Base-by-base conservation (phyloP, 371 early-diverging fungal species). In the Mortierella sp. region DNA sequence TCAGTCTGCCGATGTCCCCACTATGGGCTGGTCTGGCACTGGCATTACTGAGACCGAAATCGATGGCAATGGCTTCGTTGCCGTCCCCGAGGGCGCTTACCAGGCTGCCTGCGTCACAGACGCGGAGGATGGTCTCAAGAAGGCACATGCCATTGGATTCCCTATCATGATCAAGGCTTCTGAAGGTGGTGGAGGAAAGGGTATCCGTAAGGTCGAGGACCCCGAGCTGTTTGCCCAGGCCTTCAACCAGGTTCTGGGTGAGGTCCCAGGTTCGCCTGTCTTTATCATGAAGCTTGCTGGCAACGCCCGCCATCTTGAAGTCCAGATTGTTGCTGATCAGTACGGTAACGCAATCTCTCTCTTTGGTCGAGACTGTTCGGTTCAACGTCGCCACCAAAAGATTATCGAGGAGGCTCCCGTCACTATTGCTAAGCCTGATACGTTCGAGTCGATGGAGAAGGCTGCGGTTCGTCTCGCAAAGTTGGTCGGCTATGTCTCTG, bases 121-220 rank as follows among this genome's bases (percentile, higher is more conserved):
- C 63, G 89, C 89, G 50, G 90, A 92, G 45, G 90, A 95, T 68
- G 96, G 92, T 70, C 82, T 98, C 48, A 73, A 80, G 43, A 91
- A 93, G 68, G 97, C 98, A 5, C 88, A 90, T 63, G 86, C 90
- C 72, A 95, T 98, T 56, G 98, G 97, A 3, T 99, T 92, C 84
- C 99, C 99, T 15, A 89, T 99, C 74, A 98, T 99, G 98, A 95
- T 99, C 83, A 99, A 99, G 85, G 99, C 98, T n/a, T 95, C 96
- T 14, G 97, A 98, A 85, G 99, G 99, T 79, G 99, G 99, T 65
- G 99, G 99, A 71, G 99, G 99, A 64, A 99, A 99, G 85, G 99
- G 99, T 75, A 99, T 99, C 70, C 93, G 98, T 70, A 94, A 93
- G 84, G 97, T 97, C 16, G 88, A 93, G 44, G 86, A 87, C 60